phyloP scores from a whole-genome alignment of 495 filamentous ascomycete species.

The Tuber borchii region DNA sequence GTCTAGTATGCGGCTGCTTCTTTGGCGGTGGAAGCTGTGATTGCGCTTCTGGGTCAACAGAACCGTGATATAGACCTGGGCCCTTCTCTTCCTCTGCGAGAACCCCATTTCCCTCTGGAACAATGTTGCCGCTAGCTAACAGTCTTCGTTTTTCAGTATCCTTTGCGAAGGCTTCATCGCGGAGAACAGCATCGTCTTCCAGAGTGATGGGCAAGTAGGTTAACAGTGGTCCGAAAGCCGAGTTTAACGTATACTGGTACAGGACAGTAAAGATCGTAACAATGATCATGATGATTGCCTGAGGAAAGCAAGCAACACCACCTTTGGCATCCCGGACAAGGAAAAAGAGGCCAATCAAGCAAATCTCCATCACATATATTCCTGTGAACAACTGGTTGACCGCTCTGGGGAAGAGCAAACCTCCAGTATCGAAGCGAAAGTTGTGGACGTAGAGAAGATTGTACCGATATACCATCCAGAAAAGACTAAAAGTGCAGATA shows the following conservation, averaged over 20 bases:
- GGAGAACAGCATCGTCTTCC: conserved; percentile 84
- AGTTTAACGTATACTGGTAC: conserved; percentile 75
- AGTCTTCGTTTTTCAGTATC: conserved; percentile 60
- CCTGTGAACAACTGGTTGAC: conserved; percentile 96
- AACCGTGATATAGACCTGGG: neutral
- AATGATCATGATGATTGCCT: conserved; percentile 86
- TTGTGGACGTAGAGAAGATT: conserved; percentile 94
- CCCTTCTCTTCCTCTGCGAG: conserved; percentile 47
- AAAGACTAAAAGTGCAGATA: conserved; percentile 83
- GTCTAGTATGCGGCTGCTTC: conserved; percentile 59
- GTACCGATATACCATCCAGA: conserved; percentile 95
- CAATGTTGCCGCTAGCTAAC: conserved; percentile 46
- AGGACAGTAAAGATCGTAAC: conserved; percentile 62
- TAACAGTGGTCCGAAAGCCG: conserved; percentile 79
- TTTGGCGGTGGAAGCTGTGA: conserved; percentile 43
- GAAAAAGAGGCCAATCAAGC: conserved; percentile 86
- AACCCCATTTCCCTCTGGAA: conserved; percentile 49
- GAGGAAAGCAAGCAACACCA: conserved; percentile 61
- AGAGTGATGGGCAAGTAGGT: conserved; percentile 89
- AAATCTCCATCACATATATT: conserved; percentile 89
- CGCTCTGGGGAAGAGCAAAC: conserved; percentile 82
- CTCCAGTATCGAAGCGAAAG: conserved; percentile 85
- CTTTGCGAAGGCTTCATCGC: conserved; percentile 79
- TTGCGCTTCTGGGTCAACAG: conserved; percentile 19
- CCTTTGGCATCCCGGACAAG: conserved; percentile 60